These are phyloP conservation scores for Oxyria digyna DNA, from an alignment of 148 eudicot genomes.

Conservation along the genomic window DNA sequence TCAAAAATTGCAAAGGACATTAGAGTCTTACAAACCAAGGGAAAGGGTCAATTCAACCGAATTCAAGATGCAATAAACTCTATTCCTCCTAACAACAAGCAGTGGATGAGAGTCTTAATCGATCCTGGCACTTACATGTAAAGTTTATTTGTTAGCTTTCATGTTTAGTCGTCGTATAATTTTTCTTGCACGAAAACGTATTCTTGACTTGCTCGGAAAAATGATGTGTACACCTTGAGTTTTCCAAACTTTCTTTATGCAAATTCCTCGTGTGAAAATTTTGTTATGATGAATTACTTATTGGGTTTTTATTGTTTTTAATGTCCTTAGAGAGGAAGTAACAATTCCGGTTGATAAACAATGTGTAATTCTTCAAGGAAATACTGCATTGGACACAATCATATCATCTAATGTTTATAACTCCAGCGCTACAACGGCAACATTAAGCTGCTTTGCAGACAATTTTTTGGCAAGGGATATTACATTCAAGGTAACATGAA, in stretches of 20 bases:
- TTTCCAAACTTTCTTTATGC: neutral
- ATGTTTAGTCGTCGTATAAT: too few species aligned
- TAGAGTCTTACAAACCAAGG: neutral
- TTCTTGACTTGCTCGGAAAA: too few species aligned
- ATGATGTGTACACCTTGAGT: too few species aligned
- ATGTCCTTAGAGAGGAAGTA: neutral
- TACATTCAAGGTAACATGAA: conserved; percentile 7
- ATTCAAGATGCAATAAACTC: neutral
- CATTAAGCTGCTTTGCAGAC: conserved; percentile 7
- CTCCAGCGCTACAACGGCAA: neutral
- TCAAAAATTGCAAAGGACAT: neutral
- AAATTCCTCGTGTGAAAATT: too few species aligned
- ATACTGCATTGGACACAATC: neutral
- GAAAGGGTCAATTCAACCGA: neutral
- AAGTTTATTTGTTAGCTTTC: too few species aligned
- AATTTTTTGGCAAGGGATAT: conserved; percentile 17
- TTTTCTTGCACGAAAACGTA: too few species aligned
- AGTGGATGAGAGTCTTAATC: neutral
- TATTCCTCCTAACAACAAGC: neutral
- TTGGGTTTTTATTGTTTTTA: too few species aligned
- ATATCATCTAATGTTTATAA: neutral
- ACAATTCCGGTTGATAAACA: neutral
- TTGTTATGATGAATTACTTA: too few species aligned
- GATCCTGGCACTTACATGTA: neutral
- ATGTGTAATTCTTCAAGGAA: conserved; percentile 2